Evolutionary conservation across 2,329 filamentous ascomycete genomes (phyloP).

Genomic region (Botryotinia convoluta): DNA sequence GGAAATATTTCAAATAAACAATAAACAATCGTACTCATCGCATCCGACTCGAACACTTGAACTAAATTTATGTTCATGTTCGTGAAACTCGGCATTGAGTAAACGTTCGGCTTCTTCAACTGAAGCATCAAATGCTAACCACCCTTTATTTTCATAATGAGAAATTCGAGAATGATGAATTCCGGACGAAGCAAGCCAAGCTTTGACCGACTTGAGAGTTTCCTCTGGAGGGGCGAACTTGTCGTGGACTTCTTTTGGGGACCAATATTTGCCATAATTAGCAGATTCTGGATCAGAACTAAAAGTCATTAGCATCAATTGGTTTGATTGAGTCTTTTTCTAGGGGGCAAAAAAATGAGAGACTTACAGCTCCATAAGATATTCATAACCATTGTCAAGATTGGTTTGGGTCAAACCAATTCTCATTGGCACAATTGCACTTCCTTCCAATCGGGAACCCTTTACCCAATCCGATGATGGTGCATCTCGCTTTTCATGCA

Average conservation of each 20-base stretch:
- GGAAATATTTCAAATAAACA: background rate
- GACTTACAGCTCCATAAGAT: slow-evolving; percentile 41
- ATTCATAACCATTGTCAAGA: slow-evolving; percentile 43
- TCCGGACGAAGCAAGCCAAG: slow-evolving; percentile 39
- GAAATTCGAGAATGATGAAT: slow-evolving; percentile 37
- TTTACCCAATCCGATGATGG: slow-evolving; percentile 28
- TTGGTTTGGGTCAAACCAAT: slow-evolving; percentile 47
- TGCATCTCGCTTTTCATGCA: slow-evolving; percentile 28
- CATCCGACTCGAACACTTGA: slow-evolving; percentile 37
- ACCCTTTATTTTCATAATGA: slow-evolving; percentile 38
- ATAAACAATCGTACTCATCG: slow-evolving; percentile 34
- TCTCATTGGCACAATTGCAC: slow-evolving; percentile 42
- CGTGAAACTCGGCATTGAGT: slow-evolving; percentile 39
- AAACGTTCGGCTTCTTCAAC: slow-evolving; percentile 39
- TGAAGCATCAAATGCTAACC: slow-evolving; percentile 41
- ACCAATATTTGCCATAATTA: slow-evolving; percentile 28
- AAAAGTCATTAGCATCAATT: background rate
- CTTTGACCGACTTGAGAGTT: slow-evolving; percentile 34
- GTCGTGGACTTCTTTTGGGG: slow-evolving; percentile 28
- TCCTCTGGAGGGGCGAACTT: slow-evolving; percentile 38
- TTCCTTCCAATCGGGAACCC: slow-evolving; percentile 24
- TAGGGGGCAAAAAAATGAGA: background rate
- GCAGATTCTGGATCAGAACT: slow-evolving; percentile 31
- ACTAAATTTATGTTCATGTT: slow-evolving; percentile 36
- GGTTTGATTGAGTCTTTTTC: background rate